Base-by-base conservation (phyloP, 345 rosid genomes). In the Nephelium lappaceum region DNA sequence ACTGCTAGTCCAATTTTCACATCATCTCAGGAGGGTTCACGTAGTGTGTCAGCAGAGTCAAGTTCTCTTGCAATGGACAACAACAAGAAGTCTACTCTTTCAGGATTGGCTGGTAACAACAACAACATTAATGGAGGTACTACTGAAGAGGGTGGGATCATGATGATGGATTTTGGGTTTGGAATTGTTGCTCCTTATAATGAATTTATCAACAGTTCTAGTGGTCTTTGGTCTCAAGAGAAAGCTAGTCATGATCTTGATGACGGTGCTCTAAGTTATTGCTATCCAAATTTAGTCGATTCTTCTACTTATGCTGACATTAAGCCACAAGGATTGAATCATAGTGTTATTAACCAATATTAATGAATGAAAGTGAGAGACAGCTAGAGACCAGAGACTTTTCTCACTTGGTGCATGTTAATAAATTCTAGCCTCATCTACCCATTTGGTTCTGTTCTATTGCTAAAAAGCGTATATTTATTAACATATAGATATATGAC, bases 21-120 rank as follows among this genome's bases (percentile, higher is more conserved):
- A 11, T 14, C 79, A 0, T 72, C 80, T 53, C 83, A 79, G 31
- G 80, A 76, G 75, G 77, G 82, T 15, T 78, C 84, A 23, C 71
- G 83, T 73, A 73, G 83, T 73, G 53, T 72, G 60, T 86, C 84
- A n/a, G 78, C 84, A 14, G 78, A 72, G 72, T 82, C 88, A 0
- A 72, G 75, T 18, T 82, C 87, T 31, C 69, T 78, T 64, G 69
- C 41, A n/a, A 24, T 68, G 36, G 84, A 84, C 36, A 31, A 31
- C 36, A 31, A 31, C 36, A 31, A 31, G 2, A 31, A 1, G 36
- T 31, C 36, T 31, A 31, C 36, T 31, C n/a, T n/a, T n/a, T n/a
- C n/a, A n/a, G n/a, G n/a, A n/a, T 5, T 78, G 78, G 58, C 78
- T 11, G 63, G 65, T 5, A 73, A 8, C 49, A 31, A 31, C 36